These are phyloP conservation scores for Buxus sempervirens DNA, from an alignment of 164 flowering plant genomes.

Conservation along the genomic window DNA sequence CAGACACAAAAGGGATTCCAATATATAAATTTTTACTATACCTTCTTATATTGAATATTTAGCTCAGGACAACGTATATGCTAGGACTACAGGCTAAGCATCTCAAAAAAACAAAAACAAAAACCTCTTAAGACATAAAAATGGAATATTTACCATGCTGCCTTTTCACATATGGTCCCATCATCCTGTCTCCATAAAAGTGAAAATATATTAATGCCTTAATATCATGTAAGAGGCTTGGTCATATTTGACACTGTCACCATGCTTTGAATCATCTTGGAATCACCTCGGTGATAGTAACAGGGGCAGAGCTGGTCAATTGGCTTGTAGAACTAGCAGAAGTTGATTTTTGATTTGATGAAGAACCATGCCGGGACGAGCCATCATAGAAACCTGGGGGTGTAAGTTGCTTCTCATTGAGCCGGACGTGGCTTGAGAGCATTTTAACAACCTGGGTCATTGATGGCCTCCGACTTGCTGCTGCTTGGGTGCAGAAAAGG, in stretches of 20 bases:
- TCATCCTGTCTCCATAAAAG: not conserved
- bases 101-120: not conserved
- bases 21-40: too few relatives aligned
- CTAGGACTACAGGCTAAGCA: not conserved
- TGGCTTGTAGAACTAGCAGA: conserved; percentile 22
- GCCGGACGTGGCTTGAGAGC: conserved; percentile 53
- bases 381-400: conserved; percentile 63
- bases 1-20: too few relatives aligned
- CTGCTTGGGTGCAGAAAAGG: conserved; percentile 76
- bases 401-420: conserved; percentile 59
- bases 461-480: conserved; percentile 54
- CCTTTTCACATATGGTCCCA: not conserved
- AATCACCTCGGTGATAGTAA: conserved; percentile 41
- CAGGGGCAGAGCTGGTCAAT: conserved; percentile 39
- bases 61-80: too few relatives aligned
- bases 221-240: not conserved
- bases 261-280: conserved; percentile 40
- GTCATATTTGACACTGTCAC: not conserved
- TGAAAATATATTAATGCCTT: not conserved
- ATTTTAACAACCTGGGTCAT: conserved; percentile 74
- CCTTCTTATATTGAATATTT: too few relatives aligned
- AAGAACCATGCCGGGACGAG: conserved; percentile 16
- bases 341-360: conserved; percentile 21
- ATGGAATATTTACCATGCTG: not conserved
- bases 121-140: not conserved